Evolutionary conservation across 75 land plant species (phyloP).

Genomic region (Selaginella moellendorffii): DNA sequence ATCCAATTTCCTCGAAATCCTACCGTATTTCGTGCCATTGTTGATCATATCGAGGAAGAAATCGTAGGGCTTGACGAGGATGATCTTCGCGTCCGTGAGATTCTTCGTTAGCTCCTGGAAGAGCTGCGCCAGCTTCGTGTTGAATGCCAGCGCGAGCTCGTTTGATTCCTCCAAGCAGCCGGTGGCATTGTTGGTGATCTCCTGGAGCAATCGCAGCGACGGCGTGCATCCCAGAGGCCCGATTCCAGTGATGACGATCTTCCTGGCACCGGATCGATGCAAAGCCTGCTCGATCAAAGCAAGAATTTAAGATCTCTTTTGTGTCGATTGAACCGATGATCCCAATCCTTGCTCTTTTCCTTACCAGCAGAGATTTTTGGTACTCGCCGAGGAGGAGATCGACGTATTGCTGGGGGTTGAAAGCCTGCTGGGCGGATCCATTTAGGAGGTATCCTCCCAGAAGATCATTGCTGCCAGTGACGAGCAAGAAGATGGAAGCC

Average conservation of each 20-base stretch:
- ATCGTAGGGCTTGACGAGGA: background rate
- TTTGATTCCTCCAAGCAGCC: background rate
- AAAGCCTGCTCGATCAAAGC: constrained; percentile 1
- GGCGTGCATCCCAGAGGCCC: constrained; percentile 4
- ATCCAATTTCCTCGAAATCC: background rate
- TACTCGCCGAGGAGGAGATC: background rate
- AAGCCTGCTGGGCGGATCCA: background rate
- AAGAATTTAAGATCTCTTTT: background rate
- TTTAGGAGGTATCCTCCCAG: background rate
- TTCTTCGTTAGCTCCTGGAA: background rate
- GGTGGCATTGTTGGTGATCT: background rate
- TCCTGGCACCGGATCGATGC: constrained; percentile 1
- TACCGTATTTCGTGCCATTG: constrained; percentile 5
- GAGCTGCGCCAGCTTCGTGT: background rate
- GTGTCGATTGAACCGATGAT: no score
- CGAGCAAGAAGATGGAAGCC: background rate
- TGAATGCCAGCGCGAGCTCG: background rate
- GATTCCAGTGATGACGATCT: background rate
- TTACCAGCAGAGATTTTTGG: background rate
- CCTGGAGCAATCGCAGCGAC: background rate
- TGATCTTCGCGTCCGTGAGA: background rate
- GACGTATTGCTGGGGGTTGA: background rate
- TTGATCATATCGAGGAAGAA: background rate
- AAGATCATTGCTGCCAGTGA: constrained; percentile 1
- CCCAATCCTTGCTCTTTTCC: no score